Evolutionary conservation across 495 filamentous ascomycete genomes (phyloP), one percentile per base, ranked within the genome.

Genomic region (Talaromyces liani): DNA sequence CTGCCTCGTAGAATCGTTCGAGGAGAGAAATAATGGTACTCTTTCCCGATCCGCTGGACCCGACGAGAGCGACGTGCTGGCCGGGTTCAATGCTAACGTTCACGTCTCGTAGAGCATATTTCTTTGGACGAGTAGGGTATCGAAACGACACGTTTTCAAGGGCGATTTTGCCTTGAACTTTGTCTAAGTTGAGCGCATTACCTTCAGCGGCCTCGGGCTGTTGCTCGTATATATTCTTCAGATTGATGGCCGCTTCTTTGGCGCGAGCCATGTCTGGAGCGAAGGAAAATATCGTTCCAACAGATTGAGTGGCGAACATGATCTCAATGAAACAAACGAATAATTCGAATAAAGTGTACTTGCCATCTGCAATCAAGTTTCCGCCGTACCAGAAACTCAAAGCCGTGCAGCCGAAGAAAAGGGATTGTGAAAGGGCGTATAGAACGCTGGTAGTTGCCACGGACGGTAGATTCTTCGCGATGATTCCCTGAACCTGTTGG

Each of bases 21-120:
- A 88, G 69, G 3, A 87, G 72, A 39, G 77, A 69, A 31, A 88
- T 76, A 9, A 81, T 73, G 1, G 84, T 86, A 3, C 76, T 78
- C 65, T 88, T 88, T 33, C 88, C 88, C 36, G 83, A 87, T 12
- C 88, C 88, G 16, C 36, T 16, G 9, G 36, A 41, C 12, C 36
- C 36, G 12, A 41, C 36, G 9, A 41, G 14, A 12, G 36, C 36
- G 14, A 16, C 36, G 10, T 41, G 14, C 36, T 41, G 36, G 36
- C 36, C 36, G 3, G 36, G 36, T 41, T 41, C 10, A 7, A 41
- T 41, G 36, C 36, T 41, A 41, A 41, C 4, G 10, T 16, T 41
- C 5, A 41, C 36, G 36, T 14, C 14, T 3, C 36, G 14, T 16
- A 41, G 36, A 41, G 36, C 36, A 12, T 12, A 41, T 16, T 12